Conservation (phyloP, 257 asterid species). For the Coffea eugenioides region DNA sequence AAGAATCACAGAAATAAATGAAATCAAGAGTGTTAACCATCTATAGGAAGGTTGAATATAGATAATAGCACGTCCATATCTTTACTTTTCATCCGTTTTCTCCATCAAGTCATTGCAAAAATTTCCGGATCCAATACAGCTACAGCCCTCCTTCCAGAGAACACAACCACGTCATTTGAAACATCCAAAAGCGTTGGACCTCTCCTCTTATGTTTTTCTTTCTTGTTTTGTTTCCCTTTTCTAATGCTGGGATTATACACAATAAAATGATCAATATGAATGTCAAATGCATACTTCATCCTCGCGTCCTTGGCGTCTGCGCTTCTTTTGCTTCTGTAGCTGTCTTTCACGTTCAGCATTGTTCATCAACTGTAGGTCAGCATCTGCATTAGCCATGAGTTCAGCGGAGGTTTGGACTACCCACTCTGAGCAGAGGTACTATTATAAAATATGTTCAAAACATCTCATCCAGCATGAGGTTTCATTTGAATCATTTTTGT, state of each 20-base stretch:
- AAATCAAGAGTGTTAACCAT: slow-evolving; percentile 1
- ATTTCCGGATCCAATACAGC: too few relatives aligned
- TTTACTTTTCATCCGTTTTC: background rate
- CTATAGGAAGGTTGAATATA: slow-evolving; percentile 9
- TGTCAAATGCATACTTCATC: slow-evolving; percentile 58
- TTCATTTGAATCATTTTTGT: background rate
- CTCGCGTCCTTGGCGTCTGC: slow-evolving; percentile 92
- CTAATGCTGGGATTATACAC: background rate
- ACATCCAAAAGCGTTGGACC: background rate
- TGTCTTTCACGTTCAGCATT: slow-evolving; percentile 85
- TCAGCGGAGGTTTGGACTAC: slow-evolving; percentile 40
- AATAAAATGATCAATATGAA: background rate
- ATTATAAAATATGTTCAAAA: background rate
- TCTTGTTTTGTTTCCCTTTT: background rate
- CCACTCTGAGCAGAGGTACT: background rate
- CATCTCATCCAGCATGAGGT: background rate
- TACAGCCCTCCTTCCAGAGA: background rate
- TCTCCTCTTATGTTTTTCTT: background rate
- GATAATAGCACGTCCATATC: background rate
- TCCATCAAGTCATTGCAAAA: background rate
- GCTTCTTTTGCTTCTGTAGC: slow-evolving; percentile 76
- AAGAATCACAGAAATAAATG: slow-evolving; percentile 19
- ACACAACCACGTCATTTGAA: background rate
- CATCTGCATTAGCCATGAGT: slow-evolving; percentile 75
- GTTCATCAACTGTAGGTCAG: slow-evolving; percentile 83